Base-by-base conservation (phyloP, 139 green algal species). In the Tetradesmus lagerheimii region DNA sequence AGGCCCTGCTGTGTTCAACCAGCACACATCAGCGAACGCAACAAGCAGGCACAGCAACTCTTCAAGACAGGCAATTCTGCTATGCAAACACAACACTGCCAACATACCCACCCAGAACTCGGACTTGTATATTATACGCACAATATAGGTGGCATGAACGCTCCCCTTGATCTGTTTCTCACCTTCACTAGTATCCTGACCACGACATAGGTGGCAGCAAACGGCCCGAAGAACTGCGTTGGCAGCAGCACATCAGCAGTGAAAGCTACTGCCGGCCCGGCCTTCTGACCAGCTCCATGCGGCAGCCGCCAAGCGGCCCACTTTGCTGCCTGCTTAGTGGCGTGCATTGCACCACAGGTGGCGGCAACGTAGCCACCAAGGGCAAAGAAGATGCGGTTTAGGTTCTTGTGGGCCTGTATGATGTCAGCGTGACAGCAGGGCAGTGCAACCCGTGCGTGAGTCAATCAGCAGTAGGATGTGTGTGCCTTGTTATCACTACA, bases 231-330 rank as follows among this genome's bases (percentile, higher is more conserved):
- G 67, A 89, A 89, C 6, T 35, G 38, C 1, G 85, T 89, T 1
- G 85, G 85, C 47, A 89, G 45, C 31, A 89, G 85, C 71, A 89
- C 71, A 50, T 89, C 85, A 38, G 85, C 71, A 67, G 83, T 66
- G 39, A 80, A 88, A 0, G 25, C 76, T 2, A 88, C 83, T 16
- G 83, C 83, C 43, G 83, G 83, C 41, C 83, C 83, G 31, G 35
- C 76, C 66, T 81, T 64, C 66, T 37, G 62, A 9, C 66, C 39
- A 84, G 27, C 25, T 1, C 67, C 16, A 14, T 34, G 8, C 29
- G 74, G 85, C 5, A 84, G 34, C 15, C 43, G 43, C 71, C 85
- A 83, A 29, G 74, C 71, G n/a, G 64, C 34, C 85, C 85, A 80
- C 45, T 89, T 89, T 31, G 45, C 74, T 38, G 74, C 71, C 45